Percentiles rank a stretch among this genome's conserved stretches.
Conservation (phyloP, 192 early-diverging fungal genomes). For the Funneliformis geosporum region DNA sequence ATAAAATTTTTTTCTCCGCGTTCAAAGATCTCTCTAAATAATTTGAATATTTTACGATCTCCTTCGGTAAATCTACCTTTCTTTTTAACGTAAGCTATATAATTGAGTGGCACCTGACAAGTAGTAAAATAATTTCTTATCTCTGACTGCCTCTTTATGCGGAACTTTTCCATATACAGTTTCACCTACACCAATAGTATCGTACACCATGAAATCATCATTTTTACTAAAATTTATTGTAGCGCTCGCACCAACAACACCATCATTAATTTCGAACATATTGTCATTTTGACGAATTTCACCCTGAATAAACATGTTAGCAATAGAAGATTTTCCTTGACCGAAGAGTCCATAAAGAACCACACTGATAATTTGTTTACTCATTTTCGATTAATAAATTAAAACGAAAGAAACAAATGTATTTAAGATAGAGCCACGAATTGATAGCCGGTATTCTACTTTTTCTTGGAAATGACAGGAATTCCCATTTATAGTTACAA, state of each 20-base stretch:
- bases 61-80: slow-evolving; percentile 21
- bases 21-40: slow-evolving; percentile 34
- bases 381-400: no score
- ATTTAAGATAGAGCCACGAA: no score
- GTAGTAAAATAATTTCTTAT: slow-evolving; percentile 14
- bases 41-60: slow-evolving; percentile 12
- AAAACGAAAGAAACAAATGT: no score
- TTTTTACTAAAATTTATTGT: background rate
- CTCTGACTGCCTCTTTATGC: background rate
- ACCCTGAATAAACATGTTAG: slow-evolving; percentile 32
- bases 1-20: slow-evolving; percentile 25
- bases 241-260: slow-evolving; percentile 20
- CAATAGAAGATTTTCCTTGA: slow-evolving; percentile 32
- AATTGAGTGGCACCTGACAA: slow-evolving; percentile 11
- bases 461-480: no score
- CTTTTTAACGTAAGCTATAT: slow-evolving; percentile 34
- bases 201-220: slow-evolving; percentile 28
- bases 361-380: no score
- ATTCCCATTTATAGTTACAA: no score
- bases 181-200: slow-evolving; percentile 34
- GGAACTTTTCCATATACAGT: slow-evolving; percentile 1
- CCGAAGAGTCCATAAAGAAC: background rate
- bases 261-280: slow-evolving; percentile 8
- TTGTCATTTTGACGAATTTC: slow-evolving; percentile 1
- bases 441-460: no score